Base-by-base conservation (phyloP, 805 yeast species). In the Scheffersomyces amazonensis region DNA sequence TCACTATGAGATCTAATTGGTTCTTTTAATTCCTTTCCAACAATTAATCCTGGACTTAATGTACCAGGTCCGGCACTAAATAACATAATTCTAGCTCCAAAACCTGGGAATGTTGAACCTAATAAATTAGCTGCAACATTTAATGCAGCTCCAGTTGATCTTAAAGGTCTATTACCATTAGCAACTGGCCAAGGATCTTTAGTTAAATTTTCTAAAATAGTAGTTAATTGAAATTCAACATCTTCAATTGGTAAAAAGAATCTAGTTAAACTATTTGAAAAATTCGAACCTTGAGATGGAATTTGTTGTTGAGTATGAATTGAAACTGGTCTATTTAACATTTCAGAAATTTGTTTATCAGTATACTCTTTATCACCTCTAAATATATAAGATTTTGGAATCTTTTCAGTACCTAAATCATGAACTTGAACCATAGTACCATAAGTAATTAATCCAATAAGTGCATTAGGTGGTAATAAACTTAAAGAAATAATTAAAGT, bases 1-100 rank as follows among this genome's bases (percentile, higher is more conserved):
- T 93, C 99, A 55, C 86, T 87, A 66, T 93, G 99, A 7, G 99
- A 93, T 71, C 99, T 81, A 52, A 93, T 85, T 34, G 99, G 96
- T 64, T 93, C 99, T 59, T 87, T 86, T 60, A 93, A 75, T 61
- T 89, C 93, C 17, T 83, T 80, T 32, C 91, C 87, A 20, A 93
- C 99, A 49, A 93, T 88, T 59, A 87, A 70, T 52, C 99, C 99
- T 10, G 99, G 98, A 32, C 84, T 85, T 56, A 85, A 81, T 32
- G 99, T 93, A 60, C 96, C 83, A 34, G 96, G 95, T 46, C 99
- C 99, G 37, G 91, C 95, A 29, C 96, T 81, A 56, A 93, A 93
- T 42, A 93, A 71, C 71, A 88, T 81, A 50, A 93, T 75, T 60
- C 97, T 81, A 12, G 95, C 89, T 35, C 97, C 96, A 50, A 81